A percentile compares a stretch with the other conserved stretches of the same genome.
phyloP scores from a whole-genome alignment of 306 rosid genomes.

The Myrica gale region DNA sequence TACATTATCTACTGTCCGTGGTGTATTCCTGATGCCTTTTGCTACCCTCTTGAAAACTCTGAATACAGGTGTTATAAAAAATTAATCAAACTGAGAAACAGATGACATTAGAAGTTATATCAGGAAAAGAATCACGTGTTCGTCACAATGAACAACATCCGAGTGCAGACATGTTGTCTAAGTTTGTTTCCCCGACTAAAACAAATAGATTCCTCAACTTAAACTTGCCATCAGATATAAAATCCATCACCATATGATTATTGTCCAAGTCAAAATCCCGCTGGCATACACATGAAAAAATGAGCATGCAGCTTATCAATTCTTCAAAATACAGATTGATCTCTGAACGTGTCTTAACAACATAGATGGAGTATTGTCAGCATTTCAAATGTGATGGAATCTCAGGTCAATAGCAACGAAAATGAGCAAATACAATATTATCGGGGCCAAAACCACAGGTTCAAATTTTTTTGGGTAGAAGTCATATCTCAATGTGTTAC shows the following conservation, averaged over 20 bases:
- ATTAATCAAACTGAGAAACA: background rate
- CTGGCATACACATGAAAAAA: background rate
- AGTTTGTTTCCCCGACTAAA: background rate
- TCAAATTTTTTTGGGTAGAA: too few relatives aligned
- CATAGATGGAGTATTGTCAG: background rate
- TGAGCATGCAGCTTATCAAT: background rate
- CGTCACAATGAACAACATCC: background rate
- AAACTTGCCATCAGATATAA: slow-evolving; percentile 5
- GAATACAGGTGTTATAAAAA: background rate
- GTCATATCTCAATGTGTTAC: background rate
- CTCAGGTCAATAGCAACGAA: background rate
- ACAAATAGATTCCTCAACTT: background rate
- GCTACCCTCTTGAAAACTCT: background rate
- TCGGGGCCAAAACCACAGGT: too few relatives aligned
- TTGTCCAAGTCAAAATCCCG: background rate
- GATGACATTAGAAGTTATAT: background rate
- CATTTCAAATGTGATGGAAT: background rate
- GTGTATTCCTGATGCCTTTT: background rate
- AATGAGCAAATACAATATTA: background rate
- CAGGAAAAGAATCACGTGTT: background rate
- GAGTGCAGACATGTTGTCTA: background rate
- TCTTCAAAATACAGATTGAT: background rate
- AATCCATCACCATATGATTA: background rate
- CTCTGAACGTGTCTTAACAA: background rate
- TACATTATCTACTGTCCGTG: background rate